phyloP scores from a whole-genome alignment of 345 rosid genomes.

The Aethionema arabicum region DNA sequence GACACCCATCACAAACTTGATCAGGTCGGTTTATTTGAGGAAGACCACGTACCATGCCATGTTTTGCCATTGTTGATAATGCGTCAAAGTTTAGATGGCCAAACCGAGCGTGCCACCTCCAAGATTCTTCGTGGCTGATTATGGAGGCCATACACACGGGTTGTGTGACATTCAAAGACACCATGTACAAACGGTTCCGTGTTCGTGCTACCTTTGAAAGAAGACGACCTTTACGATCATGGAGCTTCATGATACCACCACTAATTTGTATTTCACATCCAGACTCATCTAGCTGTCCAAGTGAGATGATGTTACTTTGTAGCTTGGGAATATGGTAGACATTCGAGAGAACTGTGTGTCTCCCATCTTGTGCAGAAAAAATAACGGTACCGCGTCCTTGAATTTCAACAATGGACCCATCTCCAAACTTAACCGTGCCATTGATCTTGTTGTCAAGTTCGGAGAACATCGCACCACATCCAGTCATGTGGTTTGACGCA shows the following conservation, averaged over 20 bases:
- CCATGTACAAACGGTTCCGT: neutral
- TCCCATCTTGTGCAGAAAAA: neutral
- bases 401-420: neutral
- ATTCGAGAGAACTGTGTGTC: neutral
- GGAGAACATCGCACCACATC: neutral
- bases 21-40: neutral
- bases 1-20: neutral
- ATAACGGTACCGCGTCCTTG: neutral
- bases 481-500: neutral
- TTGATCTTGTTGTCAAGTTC: neutral
- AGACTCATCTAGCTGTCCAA: neutral
- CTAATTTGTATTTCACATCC: neutral
- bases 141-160: neutral
- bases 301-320: neutral
- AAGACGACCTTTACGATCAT: neutral
- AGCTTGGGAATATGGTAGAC: neutral
- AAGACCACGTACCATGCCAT: neutral
- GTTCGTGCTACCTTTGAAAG: neutral
- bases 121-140: neutral
- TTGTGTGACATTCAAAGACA: neutral
- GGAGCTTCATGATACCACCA: neutral
- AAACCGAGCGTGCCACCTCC: neutral
- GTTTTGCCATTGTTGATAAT: neutral
- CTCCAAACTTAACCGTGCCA: neutral
- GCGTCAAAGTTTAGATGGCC: neutral